phyloP scores from a whole-genome alignment of 2,329 filamentous ascomycete species.

The Helotiales sp. region DNA sequence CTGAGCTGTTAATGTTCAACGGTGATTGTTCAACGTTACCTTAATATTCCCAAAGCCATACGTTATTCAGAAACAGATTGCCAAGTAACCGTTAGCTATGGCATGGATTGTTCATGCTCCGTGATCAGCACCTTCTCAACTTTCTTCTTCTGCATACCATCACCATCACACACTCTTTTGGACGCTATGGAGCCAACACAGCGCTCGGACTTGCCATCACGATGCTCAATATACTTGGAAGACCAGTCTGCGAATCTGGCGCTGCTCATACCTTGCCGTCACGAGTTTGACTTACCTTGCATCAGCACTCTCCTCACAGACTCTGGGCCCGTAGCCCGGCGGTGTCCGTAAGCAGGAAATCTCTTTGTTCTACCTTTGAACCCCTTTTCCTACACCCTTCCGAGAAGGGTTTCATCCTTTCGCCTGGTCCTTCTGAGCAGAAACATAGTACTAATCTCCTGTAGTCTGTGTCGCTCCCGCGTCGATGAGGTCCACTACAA shows the following conservation, averaged over 20 bases:
- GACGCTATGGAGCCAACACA: not conserved
- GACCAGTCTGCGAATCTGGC: not conserved
- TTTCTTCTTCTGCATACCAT: not conserved
- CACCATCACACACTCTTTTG: not conserved
- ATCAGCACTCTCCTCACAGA: not conserved
- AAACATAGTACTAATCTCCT: no score
- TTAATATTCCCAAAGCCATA: no score
- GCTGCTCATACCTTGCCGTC: conserved; percentile 1
- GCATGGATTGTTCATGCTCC: not conserved
- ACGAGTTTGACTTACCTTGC: conserved; percentile 7
- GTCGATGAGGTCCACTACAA: not conserved
- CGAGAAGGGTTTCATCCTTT: no score
- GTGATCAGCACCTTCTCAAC: not conserved
- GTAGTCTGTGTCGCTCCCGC: not conserved
- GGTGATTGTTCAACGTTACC: no score
- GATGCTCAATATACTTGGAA: not conserved
- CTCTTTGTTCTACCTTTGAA: no score
- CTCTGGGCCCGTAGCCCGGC: not conserved
- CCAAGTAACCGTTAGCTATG: no score
- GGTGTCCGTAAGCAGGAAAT: no score
- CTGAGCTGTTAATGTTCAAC: no score
- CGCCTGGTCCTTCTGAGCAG: no score
- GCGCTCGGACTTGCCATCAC: not conserved
- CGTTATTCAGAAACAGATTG: no score
- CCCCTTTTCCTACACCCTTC: no score